Base-by-base conservation (phyloP, 1,284 basidiomycete species). In the Neonothopanus nambi region DNA sequence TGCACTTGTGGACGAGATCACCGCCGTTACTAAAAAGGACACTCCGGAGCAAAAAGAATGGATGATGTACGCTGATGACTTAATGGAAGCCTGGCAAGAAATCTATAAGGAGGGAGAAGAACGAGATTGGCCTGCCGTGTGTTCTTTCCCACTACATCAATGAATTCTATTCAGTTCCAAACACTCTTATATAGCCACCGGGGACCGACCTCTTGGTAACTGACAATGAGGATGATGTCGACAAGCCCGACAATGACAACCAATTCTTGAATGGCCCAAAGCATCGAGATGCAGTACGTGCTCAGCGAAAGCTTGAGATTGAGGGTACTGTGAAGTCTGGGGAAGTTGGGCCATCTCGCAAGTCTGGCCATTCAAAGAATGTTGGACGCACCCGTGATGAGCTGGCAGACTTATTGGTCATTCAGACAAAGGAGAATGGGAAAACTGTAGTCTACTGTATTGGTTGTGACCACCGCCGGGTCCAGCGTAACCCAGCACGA, bases 291-390 rank as follows among this genome's bases (percentile, higher is more conserved):
- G 13, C 6, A 5, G 51, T 55, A n/a, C 54, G 54, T 20, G 40
- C 41, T 8, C 54, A 55, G 33, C 54, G 54, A 17, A 51, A 33
- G 44, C 9, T 51, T 1, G 54, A 55, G 21, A 23, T 55, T 0
- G 54, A 51, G 17, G 54, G 54, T 41, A 43, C 43, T 6, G 41
- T 41, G 23, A 20, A 33, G 9, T 33, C 4, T 4, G 48, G 54
- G 0, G 54, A 51, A 18, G 38, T 41, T 6, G 54, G 54, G 30
- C 54, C 54, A 9, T 33, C 48, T n/a, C 54, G 48, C 15, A n/a
- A 20, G 4, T 6, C 37, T 13, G 13, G 7, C 20, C n/a, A 7
- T 15, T 20, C 18, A 15, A 51, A 52, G n/a, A n/a, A 17, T 13
- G 44, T 30, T 9, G 54, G 49, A n/a, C 48, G 45, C 11, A 41